Conservation (phyloP, 1,284 basidiomycete species). For the Agaricales sp. region DNA sequence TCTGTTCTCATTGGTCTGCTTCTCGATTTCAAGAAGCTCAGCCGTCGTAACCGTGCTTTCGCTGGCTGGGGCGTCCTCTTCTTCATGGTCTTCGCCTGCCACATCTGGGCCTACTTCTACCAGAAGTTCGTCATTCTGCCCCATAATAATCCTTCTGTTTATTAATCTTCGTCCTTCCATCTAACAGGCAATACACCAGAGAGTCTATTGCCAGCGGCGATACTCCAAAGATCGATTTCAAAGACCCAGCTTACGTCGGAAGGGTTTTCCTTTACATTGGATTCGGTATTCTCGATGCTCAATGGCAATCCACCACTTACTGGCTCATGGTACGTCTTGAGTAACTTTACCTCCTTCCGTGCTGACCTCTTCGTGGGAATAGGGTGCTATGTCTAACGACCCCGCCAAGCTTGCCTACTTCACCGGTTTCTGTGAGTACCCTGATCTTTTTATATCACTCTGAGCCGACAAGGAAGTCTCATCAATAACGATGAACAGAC, state of each 20-base stretch:
- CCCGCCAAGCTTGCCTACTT: conserved; percentile 22
- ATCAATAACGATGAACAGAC: conserved; percentile 20
- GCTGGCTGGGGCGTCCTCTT: conserved; percentile 50
- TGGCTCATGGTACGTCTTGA: conserved; percentile 19
- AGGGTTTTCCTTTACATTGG: conserved; percentile 46
- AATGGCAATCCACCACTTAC: conserved; percentile 42
- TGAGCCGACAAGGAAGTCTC: background rate
- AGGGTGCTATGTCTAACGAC: conserved; percentile 23
- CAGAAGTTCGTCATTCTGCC: conserved; percentile 40
- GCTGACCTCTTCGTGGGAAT: conserved; percentile 16
- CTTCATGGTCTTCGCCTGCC: conserved; percentile 49
- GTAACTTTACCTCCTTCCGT: background rate
- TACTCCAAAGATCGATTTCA: conserved; percentile 40
- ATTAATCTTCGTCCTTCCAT: conserved; percentile 3
- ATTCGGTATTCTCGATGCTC: conserved; percentile 27
- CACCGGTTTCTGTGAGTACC: conserved; percentile 30
- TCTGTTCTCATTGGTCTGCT: conserved; percentile 51
- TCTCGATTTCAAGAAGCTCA: conserved; percentile 44
- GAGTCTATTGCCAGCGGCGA: conserved; percentile 25
- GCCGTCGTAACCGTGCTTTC: conserved; percentile 55
- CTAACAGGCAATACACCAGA: conserved; percentile 47
- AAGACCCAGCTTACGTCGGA: conserved; percentile 38
- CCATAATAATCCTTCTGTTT: conserved; percentile 1
- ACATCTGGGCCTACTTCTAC: conserved; percentile 63
- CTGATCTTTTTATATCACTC: background rate